phyloP scores from a whole-genome alignment of 768 basidiomycete species.

The Filobasidium wieringae region DNA sequence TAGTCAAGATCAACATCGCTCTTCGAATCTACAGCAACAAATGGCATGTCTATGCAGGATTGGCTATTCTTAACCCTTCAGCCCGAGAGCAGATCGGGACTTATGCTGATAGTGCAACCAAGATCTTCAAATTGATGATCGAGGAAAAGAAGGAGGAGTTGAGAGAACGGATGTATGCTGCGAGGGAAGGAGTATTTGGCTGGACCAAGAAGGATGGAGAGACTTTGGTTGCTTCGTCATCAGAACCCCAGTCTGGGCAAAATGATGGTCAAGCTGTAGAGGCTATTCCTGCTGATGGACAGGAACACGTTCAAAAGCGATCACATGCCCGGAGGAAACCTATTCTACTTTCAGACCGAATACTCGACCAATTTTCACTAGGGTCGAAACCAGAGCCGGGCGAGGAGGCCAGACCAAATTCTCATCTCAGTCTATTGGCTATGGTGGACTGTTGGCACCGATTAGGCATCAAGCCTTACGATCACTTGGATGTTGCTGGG shows the following conservation, averaged over 20 bases:
- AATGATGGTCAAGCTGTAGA: too few relatives aligned
- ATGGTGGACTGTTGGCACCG: slow-evolving; percentile 98
- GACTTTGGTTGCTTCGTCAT: not conserved
- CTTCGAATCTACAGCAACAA: slow-evolving; percentile 92
- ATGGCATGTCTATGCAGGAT: slow-evolving; percentile 98
- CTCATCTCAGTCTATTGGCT: slow-evolving; percentile 82
- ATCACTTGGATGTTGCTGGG: slow-evolving; percentile 81
- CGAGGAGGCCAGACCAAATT: slow-evolving; percentile 48
- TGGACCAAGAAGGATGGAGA: slow-evolving; percentile 30
- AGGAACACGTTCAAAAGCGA: not conserved
- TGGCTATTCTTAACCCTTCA: slow-evolving; percentile 92
- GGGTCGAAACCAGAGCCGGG: slow-evolving; percentile 42
- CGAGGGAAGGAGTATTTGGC: slow-evolving; percentile 65
- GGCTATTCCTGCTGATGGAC: not conserved
- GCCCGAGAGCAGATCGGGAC: slow-evolving; percentile 82
- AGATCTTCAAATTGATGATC: slow-evolving; percentile 93
- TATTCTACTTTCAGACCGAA: slow-evolving; percentile 69
- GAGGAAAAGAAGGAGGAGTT: slow-evolving; percentile 48
- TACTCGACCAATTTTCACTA: slow-evolving; percentile 81
- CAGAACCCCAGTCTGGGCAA: not conserved
- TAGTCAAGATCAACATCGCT: slow-evolving; percentile 92
- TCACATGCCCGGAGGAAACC: slow-evolving; percentile 39
- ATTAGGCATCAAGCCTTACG: slow-evolving; percentile 74
- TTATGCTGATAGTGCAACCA: slow-evolving; percentile 70
- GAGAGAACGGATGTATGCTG: slow-evolving; percentile 59